Evolutionary conservation across 352 stramenopile species (phyloP), one percentile per base, ranked within the genome.

Genomic region (Globisporangium nagaii): DNA sequence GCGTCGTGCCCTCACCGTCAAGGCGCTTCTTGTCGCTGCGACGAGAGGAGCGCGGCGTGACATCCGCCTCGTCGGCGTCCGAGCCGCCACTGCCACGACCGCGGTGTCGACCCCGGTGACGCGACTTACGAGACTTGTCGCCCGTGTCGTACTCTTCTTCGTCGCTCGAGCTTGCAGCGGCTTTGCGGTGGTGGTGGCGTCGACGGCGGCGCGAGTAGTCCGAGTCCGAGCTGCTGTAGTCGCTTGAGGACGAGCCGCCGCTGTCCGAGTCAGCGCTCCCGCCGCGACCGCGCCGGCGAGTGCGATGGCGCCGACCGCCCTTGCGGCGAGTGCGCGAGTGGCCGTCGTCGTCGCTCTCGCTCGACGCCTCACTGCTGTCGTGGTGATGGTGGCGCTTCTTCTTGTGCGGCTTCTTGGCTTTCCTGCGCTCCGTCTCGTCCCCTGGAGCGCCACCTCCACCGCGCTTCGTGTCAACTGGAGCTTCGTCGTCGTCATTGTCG

Each of bases 91-190:
- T 65, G 11, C 52, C 59, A 31, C 77, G 70, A 28, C 82, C 71
- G 13, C 70, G 73, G 24, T 32, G 25, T 22, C 52, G 20, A 39
- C 51, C 10, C 53, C 64, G 7, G 51, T 54, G 31, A 53, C 64
- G 13, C 63, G 71, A 22, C 45, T 62, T 62, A 39, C 65, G 75
- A n/a, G n/a, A n/a, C 49, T 83, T 78, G 52, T 84, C 70, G 15
- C 27, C 43, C 52, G 68, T 78, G 45, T 81, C 76, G 2, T 77
- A 66, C 10, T 79, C 68, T 8, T 79, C 68, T 1, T 84, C 78
- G 13, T 87, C 75, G 41, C 73, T 86, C 10, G 77, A 88, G 49
- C 58, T 83, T 34, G 58, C n/a, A n/a, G n/a, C n/a, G n/a, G n/a
- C 58, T 34, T 65, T 63, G 32, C 68, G 69, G 52, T 65, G 48